Evolutionary conservation across 1,284 basidiomycete genomes (phyloP), one percentile per base, ranked within the genome.

Genomic region (Moesziomyces aphidis): DNA sequence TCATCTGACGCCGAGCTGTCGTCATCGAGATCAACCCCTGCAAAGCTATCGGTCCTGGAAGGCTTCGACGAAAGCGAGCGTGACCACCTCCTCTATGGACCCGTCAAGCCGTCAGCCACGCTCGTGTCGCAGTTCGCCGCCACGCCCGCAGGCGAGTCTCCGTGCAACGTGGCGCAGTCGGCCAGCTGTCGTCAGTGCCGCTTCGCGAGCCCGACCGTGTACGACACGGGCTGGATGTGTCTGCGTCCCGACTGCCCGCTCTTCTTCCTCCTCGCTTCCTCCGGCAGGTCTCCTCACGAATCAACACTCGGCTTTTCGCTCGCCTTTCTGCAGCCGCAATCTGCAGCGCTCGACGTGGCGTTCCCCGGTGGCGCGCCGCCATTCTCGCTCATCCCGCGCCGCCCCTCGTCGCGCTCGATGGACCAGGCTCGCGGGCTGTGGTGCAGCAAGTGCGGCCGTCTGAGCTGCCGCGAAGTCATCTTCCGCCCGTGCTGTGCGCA

Each of bases 181-280:
- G 67, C 69, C 10, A 60, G 45, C 22, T 72, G 69, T 21, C 23
- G 49, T 26, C 1, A 22, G 11, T 76, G 69, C 43, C 19, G 28
- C 13, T 55, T 19, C 4, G 17, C 62, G 11, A 58, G 54, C 10
- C 61, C 68, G 1, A 28, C 56, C 21, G 63, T 77, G 23, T 78
- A 65, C 55, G 45, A 57, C 24, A 22, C 21, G 22, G 66, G 66
- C 5, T 78, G 74, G 74, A 70, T 69, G 48, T 78, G 76, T 52
- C 59, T 76, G 0, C 48, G 48, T 1, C 57, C 69, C 7, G 47
- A 60, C 17, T 78, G 76, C 46, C 4, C 44, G 1, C 19, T 11
- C n/a, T 77, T 77, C 66, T 77, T 69, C 50, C 50, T 50, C 22
- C 50, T 50, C 21, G 5, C 28, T 15, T 24, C 50, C 10, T 49